These are phyloP conservation scores for Thyridium curvatum DNA, from an alignment of 2,329 filamentous ascomycete species.

Conservation along the genomic window DNA sequence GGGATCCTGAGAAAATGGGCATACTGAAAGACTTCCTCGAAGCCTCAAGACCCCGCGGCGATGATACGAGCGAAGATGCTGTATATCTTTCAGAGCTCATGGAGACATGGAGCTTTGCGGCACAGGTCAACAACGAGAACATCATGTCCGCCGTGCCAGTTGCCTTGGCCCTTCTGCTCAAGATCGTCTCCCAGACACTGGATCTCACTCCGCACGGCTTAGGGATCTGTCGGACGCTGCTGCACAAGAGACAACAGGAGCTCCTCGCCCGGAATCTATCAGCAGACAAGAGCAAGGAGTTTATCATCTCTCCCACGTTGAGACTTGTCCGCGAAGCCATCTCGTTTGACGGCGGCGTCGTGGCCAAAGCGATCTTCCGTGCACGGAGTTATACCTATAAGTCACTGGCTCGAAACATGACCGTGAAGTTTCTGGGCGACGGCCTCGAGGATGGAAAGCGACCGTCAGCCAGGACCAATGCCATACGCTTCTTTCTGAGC, in stretches of 20 bases:
- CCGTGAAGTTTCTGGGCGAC: constrained; percentile 55
- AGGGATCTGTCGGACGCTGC: constrained; percentile 71
- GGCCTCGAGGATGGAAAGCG: constrained; percentile 58
- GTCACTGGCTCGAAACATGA: constrained; percentile 73
- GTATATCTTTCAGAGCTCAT: constrained; percentile 73
- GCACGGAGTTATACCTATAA: constrained; percentile 74
- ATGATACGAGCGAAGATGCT: constrained; percentile 48
- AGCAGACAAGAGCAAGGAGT: constrained; percentile 75
- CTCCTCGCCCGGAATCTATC: constrained; percentile 74
- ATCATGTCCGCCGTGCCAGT: constrained; percentile 76
- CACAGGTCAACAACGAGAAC: constrained; percentile 71
- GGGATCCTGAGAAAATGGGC: neutral
- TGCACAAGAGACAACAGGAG: constrained; percentile 76
- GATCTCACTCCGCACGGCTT: constrained; percentile 71
- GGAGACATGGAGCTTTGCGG: constrained; percentile 82
- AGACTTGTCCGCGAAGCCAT: constrained; percentile 82
- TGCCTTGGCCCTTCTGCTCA: constrained; percentile 74
- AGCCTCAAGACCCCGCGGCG: constrained; percentile 37
- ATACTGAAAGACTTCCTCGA: constrained; percentile 7
- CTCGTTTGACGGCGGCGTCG: constrained; percentile 75
- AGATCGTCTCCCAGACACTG: constrained; percentile 66
- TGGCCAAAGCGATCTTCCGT: constrained; percentile 72
- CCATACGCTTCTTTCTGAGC: constrained; percentile 73
- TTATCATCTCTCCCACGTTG: constrained; percentile 81
- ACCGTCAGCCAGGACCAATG: constrained; percentile 77